Percentiles rank a stretch among this genome's conserved stretches.
Conservation (phyloP, 352 stramenopile species). For the Phytophthora pisi region DNA sequence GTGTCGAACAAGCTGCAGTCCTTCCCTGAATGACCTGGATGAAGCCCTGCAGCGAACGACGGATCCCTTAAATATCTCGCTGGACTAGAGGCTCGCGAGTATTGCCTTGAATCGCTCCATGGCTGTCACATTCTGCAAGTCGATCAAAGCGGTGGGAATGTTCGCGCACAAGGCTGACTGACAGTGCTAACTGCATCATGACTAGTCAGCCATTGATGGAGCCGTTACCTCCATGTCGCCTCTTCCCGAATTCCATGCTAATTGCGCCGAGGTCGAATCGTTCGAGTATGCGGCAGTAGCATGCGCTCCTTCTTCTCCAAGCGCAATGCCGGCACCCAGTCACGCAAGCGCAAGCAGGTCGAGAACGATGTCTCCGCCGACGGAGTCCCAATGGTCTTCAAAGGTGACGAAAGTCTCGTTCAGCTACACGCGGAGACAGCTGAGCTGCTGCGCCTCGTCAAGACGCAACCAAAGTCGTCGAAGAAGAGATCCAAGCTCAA, state of each 20-base stretch:
- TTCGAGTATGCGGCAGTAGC: slow-evolving; percentile 32
- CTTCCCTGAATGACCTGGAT: too few relatives aligned
- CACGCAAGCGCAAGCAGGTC: slow-evolving; percentile 31
- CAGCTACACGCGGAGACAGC: slow-evolving; percentile 68
- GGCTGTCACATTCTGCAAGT: too few relatives aligned
- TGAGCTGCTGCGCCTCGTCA: slow-evolving; percentile 62
- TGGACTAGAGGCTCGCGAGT: too few relatives aligned
- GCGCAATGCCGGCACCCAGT: slow-evolving; percentile 29
- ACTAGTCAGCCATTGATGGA: neutral
- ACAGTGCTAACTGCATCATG: too few relatives aligned
- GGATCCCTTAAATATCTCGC: too few relatives aligned
- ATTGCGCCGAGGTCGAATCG: slow-evolving; percentile 21
- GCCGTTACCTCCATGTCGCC: slow-evolving; percentile 24
- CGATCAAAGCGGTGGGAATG: too few relatives aligned
- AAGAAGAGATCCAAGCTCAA: slow-evolving; percentile 33
- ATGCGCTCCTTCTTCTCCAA: slow-evolving; percentile 49
- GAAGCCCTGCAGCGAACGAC: too few relatives aligned
- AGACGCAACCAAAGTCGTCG: slow-evolving; percentile 38
- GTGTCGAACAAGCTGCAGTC: too few relatives aligned
- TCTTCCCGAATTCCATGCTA: slow-evolving; percentile 16
- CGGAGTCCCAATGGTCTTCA: slow-evolving; percentile 35
- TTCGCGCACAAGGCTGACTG: too few relatives aligned
- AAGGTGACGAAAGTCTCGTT: slow-evolving; percentile 53
- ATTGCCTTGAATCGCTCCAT: too few relatives aligned
- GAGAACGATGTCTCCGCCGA: slow-evolving; percentile 20